Evolutionary conservation across 2,329 filamentous ascomycete genomes (phyloP).

Genomic region (Diaporthe ampelina): DNA sequence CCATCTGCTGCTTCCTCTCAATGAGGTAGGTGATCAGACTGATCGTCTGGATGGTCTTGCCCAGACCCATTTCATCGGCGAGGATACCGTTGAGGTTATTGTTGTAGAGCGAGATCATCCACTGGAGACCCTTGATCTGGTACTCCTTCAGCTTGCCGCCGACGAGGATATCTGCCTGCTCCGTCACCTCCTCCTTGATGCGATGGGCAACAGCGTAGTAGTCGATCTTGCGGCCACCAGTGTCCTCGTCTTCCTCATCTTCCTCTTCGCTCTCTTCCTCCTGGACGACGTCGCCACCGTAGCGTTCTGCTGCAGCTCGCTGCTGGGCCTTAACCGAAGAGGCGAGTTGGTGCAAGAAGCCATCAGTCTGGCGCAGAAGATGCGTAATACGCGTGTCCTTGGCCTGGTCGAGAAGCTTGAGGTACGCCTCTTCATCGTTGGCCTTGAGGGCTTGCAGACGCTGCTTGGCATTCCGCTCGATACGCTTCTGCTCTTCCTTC

Average conservation of each 20-base stretch:
- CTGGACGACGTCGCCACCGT: constrained; percentile 72
- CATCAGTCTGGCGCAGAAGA: constrained; percentile 95
- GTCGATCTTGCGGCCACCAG: constrained; percentile 86
- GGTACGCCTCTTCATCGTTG: constrained; percentile 98
- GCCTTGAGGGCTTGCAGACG: constrained; percentile 99
- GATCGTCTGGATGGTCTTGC: constrained; percentile 99
- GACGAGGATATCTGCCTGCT: constrained; percentile 87
- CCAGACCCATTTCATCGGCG: constrained; percentile 99
- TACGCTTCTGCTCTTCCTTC: constrained; percentile 98
- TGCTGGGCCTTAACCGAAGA: constrained; percentile 96
- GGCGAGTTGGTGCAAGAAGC: constrained; percentile 95
- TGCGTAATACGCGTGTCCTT: constrained; percentile 99
- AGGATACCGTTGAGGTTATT: constrained; percentile 99
- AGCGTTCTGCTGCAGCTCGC: constrained; percentile 82
- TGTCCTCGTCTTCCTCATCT: constrained; percentile 77
- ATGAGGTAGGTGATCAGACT: constrained; percentile 97
- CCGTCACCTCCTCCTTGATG: constrained; percentile 90
- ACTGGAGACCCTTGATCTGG: constrained; percentile 97
- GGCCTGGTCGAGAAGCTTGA: constrained; percentile 97
- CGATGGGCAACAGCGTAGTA: constrained; percentile 99
- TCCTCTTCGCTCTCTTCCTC: constrained; percentile 63
- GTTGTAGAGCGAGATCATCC: constrained; percentile 99
- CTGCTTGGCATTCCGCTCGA: constrained; percentile 98
- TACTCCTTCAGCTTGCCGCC: constrained; percentile 97
- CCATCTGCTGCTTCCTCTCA: constrained; percentile 91